These are phyloP conservation scores for Blepharisma stoltei DNA, from an alignment of 73 alveolate genomes.

Conservation along the genomic window DNA sequence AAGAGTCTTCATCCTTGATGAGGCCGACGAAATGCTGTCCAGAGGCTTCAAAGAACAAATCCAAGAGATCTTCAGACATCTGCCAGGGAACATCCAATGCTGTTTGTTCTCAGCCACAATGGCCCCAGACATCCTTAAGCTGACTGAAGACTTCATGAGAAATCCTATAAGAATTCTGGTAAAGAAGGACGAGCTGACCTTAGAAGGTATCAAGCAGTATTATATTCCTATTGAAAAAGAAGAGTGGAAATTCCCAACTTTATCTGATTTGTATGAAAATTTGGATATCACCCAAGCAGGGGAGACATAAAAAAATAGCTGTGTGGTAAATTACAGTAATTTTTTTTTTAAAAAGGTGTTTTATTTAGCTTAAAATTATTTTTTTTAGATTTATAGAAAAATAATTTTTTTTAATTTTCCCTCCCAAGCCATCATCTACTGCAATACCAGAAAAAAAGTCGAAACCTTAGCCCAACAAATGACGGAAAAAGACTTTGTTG, in stretches of 20 bases:
- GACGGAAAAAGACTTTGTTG: constrained; percentile 89
- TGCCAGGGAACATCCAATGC: constrained; percentile 84
- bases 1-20: constrained; percentile 87
- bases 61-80: constrained; percentile 86
- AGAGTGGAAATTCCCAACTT: constrained; percentile 90
- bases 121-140: constrained; percentile 81
- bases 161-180: constrained; percentile 92
- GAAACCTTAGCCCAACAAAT: constrained; percentile 89
- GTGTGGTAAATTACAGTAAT: too few species aligned
- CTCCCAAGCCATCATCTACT: constrained; percentile 92
- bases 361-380: too few species aligned
- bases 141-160: constrained; percentile 76
- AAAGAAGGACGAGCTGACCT: constrained; percentile 95
- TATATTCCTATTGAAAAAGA: constrained; percentile 91
- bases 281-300: constrained; percentile 90
- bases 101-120: constrained; percentile 91
- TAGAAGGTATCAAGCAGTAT: constrained; percentile 97
- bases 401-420: too few species aligned
- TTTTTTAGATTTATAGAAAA: too few species aligned
- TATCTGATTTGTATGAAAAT: constrained; percentile 95
- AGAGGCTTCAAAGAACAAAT: constrained; percentile 92
- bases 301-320: too few species aligned
- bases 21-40: constrained; percentile 95
- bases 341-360: too few species aligned
- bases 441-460: constrained; percentile 80